These are phyloP conservation scores for Quillaja saponaria DNA, from an alignment of 306 rosid genomes.

Conservation along the genomic window DNA sequence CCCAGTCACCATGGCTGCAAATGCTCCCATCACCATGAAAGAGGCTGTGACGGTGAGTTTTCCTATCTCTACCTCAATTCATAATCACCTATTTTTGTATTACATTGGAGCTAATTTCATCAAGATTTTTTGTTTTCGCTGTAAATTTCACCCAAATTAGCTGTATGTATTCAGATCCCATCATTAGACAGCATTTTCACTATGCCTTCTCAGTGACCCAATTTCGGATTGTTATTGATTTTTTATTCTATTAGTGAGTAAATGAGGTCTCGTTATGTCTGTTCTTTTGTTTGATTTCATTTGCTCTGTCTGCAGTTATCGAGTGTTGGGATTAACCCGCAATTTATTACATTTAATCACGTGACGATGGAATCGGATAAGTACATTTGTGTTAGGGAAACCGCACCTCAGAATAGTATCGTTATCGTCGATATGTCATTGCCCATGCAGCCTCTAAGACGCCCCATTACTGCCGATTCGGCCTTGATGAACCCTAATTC, in stretches of 20 bases:
- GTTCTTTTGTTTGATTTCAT: constrained; percentile 11
- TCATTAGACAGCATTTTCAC: constrained; percentile 9
- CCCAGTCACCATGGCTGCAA: constrained; percentile 53
- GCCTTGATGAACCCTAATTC: constrained; percentile 77
- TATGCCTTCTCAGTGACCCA: constrained; percentile 16
- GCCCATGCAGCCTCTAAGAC: constrained; percentile 83
- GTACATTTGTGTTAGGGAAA: constrained; percentile 79
- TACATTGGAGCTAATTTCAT: constrained; percentile 18
- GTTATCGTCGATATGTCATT: constrained; percentile 73
- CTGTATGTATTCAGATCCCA: constrained; percentile 29
- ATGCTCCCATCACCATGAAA: constrained; percentile 69
- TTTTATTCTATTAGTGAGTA: neutral
- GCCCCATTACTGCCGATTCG: constrained; percentile 82
- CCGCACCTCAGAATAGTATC: constrained; percentile 69
- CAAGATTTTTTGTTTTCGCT: neutral
- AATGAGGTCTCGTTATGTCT: neutral
- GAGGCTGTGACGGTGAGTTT: constrained; percentile 64
- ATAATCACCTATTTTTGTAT: neutral
- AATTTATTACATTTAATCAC: constrained; percentile 72
- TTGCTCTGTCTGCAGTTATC: constrained; percentile 47
- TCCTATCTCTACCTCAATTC: constrained; percentile 2
- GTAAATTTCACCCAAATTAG: neutral
- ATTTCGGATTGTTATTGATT: constrained; percentile 9
- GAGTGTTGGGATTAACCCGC: constrained; percentile 70
- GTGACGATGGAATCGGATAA: constrained; percentile 89